Conservation (phyloP, 1,284 basidiomycete species). For the Marasmius oreades region DNA sequence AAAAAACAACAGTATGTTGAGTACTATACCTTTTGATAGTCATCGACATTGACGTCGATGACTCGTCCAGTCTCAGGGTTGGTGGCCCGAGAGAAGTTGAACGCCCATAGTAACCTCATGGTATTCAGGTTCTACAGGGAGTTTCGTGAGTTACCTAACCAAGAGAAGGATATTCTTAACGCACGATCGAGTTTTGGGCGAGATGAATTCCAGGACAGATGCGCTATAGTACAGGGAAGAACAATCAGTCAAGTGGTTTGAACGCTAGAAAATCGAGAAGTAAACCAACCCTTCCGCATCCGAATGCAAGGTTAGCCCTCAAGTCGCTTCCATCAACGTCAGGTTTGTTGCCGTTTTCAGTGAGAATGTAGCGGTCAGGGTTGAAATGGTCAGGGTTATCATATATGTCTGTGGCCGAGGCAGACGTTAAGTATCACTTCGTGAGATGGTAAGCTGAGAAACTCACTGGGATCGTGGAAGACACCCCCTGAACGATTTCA, state of each 20-base stretch:
- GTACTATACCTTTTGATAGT: constrained; percentile 1
- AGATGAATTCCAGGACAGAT: constrained; percentile 28
- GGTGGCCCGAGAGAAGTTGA: constrained; percentile 17
- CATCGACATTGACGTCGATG: constrained; percentile 6
- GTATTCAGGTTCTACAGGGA: constrained; percentile 15
- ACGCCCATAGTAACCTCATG: constrained; percentile 27
- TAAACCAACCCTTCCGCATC: constrained; percentile 16
- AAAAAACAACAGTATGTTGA: neutral
- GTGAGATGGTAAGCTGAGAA: neutral
- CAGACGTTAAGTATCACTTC: neutral
- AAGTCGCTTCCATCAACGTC: constrained; percentile 7
- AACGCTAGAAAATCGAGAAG: neutral
- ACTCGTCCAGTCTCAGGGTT: constrained; percentile 4
- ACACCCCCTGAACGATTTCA: constrained; percentile 12
- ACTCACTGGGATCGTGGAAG: constrained; percentile 16
- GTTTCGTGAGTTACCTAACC: neutral
- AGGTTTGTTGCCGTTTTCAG: constrained; percentile 4
- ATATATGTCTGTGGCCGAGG: constrained; percentile 13
- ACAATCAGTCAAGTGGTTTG: neutral
- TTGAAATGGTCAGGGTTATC: constrained; percentile 17
- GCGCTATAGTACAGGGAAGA: constrained; percentile 13
- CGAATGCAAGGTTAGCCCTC: constrained; percentile 6
- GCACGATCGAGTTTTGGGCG: constrained; percentile 26
- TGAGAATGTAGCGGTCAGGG: constrained; percentile 4
- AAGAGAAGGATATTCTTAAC: constrained; percentile 18